Evolutionary conservation across 1,139 yeast species (phyloP).

Genomic region (Lodderomyces margitis): DNA sequence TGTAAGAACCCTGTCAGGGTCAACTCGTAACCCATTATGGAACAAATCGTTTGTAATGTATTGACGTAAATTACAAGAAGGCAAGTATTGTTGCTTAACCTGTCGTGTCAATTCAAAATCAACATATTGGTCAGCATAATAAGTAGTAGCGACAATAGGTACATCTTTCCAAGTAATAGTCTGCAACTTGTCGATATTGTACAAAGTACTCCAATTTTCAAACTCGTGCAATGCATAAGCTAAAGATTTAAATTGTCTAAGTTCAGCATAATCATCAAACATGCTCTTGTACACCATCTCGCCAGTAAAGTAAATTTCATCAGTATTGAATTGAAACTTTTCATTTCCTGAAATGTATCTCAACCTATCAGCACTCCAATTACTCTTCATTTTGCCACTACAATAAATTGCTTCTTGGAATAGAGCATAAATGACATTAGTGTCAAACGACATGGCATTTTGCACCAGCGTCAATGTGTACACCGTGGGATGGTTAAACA

Average conservation of each 20-base stretch:
- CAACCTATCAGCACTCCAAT: constrained; percentile 52
- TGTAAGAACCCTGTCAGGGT: constrained; percentile 41
- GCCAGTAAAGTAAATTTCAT: constrained; percentile 46
- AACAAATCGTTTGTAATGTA: constrained; percentile 50
- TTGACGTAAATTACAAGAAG: constrained; percentile 36
- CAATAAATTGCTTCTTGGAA: constrained; percentile 59
- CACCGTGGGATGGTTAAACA: constrained; percentile 35
- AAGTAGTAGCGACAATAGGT: constrained; percentile 53
- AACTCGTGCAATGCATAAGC: constrained; percentile 43
- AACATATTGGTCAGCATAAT: constrained; percentile 53
- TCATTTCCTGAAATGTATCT: constrained; percentile 28
- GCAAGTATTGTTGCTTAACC: constrained; percentile 31
- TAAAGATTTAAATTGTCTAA: constrained; percentile 38
- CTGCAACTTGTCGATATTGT: constrained; percentile 32
- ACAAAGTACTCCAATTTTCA: constrained; percentile 42
- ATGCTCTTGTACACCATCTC: constrained; percentile 56
- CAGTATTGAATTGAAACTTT: constrained; percentile 22
- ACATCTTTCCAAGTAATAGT: constrained; percentile 31
- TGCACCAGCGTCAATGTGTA: constrained; percentile 32
- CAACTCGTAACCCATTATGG: constrained; percentile 51
- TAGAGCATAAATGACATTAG: constrained; percentile 52
- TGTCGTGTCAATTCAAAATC: constrained; percentile 43
- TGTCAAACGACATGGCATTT: constrained; percentile 42
- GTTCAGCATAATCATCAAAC: constrained; percentile 47
- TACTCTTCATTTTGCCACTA: constrained; percentile 34